Evolutionary conservation across 164 flowering plant species (phyloP).

Genomic region (Vitis vinifera): ASM3070453v1 NC_081822.1:25118501-25119000

Average conservation of each 20-base stretch:
- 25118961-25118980: conserved; percentile 83
- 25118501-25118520: conserved; percentile 89
- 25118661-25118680: conserved; percentile 87
- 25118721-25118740: conserved; percentile 68
- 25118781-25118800: conserved; percentile 59
- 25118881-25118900: neutral
- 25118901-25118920: neutral
- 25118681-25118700: conserved; percentile 87
- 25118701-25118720: conserved; percentile 76
- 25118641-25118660: conserved; percentile 44
- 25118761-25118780: conserved; percentile 52
- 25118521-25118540: conserved; percentile 84
- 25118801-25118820: conserved; percentile 95
- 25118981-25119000: conserved; percentile 98
- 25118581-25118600: conserved; percentile 34
- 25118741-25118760: conserved; percentile 66
- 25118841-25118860: conserved; percentile 74
- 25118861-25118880: neutral
- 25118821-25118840: conserved; percentile 91
- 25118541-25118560: conserved; percentile 69
- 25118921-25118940: neutral
- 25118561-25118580: conserved; percentile 64
- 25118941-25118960: conserved; percentile 5
- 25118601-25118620: no score
- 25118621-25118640: neutral